Percentiles rank a stretch among this genome's conserved stretches.
Evolutionary conservation across 805 yeast species (phyloP).

Genomic region (Saturnispora quitensis): DNA sequence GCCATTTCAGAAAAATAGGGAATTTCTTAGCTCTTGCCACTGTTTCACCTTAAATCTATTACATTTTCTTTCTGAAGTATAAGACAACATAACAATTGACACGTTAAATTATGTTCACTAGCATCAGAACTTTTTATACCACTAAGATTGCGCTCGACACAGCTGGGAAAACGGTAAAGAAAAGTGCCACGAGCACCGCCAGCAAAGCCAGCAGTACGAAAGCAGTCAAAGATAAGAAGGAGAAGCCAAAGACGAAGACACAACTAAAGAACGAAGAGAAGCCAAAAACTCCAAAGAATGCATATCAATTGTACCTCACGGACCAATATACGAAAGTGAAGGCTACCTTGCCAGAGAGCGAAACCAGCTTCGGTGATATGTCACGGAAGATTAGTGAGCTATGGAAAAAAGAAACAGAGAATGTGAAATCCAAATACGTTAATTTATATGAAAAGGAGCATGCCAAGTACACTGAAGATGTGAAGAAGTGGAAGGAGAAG

Average conservation of each 20-base stretch:
- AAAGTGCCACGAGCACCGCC: background rate
- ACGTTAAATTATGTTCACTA: background rate
- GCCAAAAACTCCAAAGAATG: conserved; percentile 17
- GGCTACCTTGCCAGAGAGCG: background rate
- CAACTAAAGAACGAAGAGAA: conserved; percentile 12
- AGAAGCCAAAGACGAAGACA: conserved; percentile 8
- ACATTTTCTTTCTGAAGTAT: background rate
- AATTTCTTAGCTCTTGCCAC: background rate
- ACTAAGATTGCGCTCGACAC: background rate
- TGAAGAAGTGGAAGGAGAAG: conserved; percentile 20
- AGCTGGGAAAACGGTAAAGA: conserved; percentile 5
- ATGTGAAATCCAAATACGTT: conserved; percentile 13
- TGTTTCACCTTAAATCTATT: background rate
- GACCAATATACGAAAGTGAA: conserved; percentile 10
- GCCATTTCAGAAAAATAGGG: background rate
- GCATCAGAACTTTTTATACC: background rate
- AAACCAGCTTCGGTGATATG: background rate
- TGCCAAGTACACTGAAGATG: conserved; percentile 10
- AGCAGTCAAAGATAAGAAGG: conserved; percentile 4
- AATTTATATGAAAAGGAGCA: conserved; percentile 1
- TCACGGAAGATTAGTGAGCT: conserved; percentile 10
- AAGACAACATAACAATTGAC: background rate
- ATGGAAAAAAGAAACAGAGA: conserved; percentile 18
- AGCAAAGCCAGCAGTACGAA: background rate
- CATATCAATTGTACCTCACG: conserved; percentile 15